These are phyloP conservation scores for Hemisphaericaspora lyxosophila DNA, from an alignment of 1,139 yeast species.

Conservation along the genomic window DNA sequence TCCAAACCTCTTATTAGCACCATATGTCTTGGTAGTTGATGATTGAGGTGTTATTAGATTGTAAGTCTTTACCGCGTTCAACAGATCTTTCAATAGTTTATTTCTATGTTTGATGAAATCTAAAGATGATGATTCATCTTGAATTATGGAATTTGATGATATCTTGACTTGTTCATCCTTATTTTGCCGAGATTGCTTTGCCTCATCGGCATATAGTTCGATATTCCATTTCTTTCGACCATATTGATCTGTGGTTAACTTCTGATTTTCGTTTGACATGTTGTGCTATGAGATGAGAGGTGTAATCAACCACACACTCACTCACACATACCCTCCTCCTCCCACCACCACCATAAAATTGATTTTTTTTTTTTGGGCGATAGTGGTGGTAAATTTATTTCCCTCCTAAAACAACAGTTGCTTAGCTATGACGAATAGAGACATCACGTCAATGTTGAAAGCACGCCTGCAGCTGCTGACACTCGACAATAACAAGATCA, in stretches of 20 bases:
- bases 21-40: slow-evolving; percentile 11
- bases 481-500: background rate
- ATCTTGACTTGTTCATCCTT: background rate
- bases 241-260: slow-evolving; percentile 41
- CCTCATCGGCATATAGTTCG: slow-evolving; percentile 57
- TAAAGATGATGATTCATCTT: slow-evolving; percentile 22
- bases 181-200: slow-evolving; percentile 21
- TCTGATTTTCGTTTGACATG: slow-evolving; percentile 12
- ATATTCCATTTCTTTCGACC: slow-evolving; percentile 73
- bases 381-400: too few relatives aligned
- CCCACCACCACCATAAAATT: too few relatives aligned
- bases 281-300: too few relatives aligned
- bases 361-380: too few relatives aligned
- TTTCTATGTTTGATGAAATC: slow-evolving; percentile 31
- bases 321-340: too few relatives aligned
- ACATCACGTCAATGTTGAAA: slow-evolving; percentile 8
- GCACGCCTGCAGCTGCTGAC: background rate
- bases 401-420: too few relatives aligned
- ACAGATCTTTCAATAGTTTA: slow-evolving; percentile 30
- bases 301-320: too few relatives aligned
- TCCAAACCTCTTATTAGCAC: slow-evolving; percentile 64
- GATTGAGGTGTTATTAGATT: slow-evolving; percentile 33
- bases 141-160: slow-evolving; percentile 2
- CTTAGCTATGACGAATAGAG: background rate
- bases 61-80: slow-evolving; percentile 35